A percentile compares a stretch with the other conserved stretches of the same genome.
phyloP scores from a whole-genome alignment of 73 alveolate genomes.

The Paramecium pentaurelia region DNA sequence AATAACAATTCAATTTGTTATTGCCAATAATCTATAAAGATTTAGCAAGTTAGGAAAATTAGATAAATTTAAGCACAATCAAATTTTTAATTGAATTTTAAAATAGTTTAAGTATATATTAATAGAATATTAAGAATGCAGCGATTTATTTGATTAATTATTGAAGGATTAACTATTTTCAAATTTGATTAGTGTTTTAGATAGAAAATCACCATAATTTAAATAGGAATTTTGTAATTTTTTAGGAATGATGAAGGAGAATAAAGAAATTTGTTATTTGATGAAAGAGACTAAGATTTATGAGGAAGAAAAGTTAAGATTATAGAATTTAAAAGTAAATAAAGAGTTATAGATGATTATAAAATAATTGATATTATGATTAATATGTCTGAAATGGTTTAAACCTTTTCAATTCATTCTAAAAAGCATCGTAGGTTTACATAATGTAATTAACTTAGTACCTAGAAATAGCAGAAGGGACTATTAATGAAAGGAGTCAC shows the following conservation, averaged over 20 bases:
- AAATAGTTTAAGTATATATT: not conserved
- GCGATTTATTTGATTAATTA: not conserved
- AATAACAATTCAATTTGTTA: not conserved
- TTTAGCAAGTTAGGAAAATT: not conserved
- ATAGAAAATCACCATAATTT: not conserved
- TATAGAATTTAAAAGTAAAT: not conserved
- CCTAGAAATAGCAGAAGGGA: not conserved
- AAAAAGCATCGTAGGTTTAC: not conserved
- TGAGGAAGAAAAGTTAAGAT: not conserved
- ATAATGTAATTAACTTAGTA: not conserved
- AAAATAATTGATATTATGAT: not conserved
- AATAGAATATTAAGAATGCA: not conserved
- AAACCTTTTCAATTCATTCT: not conserved
- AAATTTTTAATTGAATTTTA: not conserved
- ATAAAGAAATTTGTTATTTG: not conserved
- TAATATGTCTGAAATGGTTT: slow-evolving; percentile 1
- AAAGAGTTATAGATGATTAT: not conserved
- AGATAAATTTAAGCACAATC: not conserved
- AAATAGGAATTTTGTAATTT: not conserved
- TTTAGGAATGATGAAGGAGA: not conserved
- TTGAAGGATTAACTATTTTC: not conserved
- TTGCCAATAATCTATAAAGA: not conserved
- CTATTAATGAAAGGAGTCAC: slow-evolving; percentile 1
- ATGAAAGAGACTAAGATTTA: not conserved
- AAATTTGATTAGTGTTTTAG: not conserved